These are phyloP conservation scores for Syncephalastrum sp. DNA, from an alignment of 371 early-diverging fungal species.

Conservation along the genomic window DNA sequence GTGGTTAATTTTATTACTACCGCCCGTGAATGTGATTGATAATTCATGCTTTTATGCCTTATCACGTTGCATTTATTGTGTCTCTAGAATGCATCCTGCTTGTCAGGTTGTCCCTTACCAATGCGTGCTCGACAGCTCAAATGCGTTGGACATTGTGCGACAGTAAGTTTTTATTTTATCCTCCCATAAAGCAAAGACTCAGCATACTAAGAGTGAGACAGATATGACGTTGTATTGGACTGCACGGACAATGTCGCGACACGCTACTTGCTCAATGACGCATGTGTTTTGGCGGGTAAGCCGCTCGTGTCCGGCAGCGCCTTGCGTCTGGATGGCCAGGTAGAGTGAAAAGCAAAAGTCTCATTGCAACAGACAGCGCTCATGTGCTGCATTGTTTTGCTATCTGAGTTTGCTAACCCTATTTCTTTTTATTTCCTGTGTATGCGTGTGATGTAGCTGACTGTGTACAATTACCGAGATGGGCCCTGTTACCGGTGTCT, in stretches of 20 bases:
- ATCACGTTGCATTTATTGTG: neutral
- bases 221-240: constrained; percentile 95
- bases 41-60: too few species aligned
- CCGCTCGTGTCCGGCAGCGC: constrained; percentile 96
- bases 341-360: constrained; percentile 19
- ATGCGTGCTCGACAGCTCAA: constrained; percentile 60
- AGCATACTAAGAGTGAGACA: constrained; percentile 3
- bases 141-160: constrained; percentile 62
- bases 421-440: neutral
- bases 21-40: neutral
- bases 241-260: constrained; percentile 97
- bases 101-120: constrained; percentile 58
- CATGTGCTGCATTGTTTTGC: neutral
- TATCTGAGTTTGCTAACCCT: neutral
- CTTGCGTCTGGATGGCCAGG: constrained; percentile 92
- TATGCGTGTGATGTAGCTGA: constrained; percentile 50
- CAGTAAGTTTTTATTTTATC: constrained; percentile 18
- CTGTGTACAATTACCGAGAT: constrained; percentile 79
- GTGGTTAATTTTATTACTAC: constrained; percentile 14
- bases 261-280: constrained; percentile 96
- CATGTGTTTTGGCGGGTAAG: constrained; percentile 80
- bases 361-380: neutral
- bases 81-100: constrained; percentile 51
- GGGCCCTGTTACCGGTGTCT: constrained; percentile 99
- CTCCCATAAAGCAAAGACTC: neutral